Base-by-base conservation (phyloP, 768 basidiomycete genomes). In the Tricholoma sp. region DNA sequence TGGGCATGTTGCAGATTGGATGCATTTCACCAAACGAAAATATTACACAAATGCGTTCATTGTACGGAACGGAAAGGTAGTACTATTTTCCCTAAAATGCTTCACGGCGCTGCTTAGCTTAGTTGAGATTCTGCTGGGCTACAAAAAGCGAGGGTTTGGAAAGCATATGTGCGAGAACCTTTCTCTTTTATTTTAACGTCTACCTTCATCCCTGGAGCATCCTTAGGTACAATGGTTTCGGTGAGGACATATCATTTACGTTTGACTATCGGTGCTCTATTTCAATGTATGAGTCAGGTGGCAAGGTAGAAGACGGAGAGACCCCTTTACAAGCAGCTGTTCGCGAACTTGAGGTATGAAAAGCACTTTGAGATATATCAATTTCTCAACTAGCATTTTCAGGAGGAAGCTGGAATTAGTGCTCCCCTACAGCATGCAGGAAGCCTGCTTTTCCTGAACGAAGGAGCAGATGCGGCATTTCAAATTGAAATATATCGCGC, bases 341-440 rank as follows among this genome's bases (percentile, higher is more conserved):
- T n/a, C 84, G 93, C n/a, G 93, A 86, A 65, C 76, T 88, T 31
- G 63, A 84, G 74, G 87, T 85, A 32, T 49, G 58, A 28, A 52
- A 7, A 44, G 9, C 32, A 20, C 34, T 45, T 50, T 8, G 10
- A 39, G 18, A 5, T 24, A 1, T 32, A 17, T 39, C 34, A 10
- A 55, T 32, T 34, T 52, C 11, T 57, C 34, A 41, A n/a, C 52
- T 41, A 32, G 6, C 5, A 15, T 31, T 18, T 20, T 33, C 62
- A 93, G 92, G 93, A 94, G 76, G 93, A 94, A 73, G 80, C 90
- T 7, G 88, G 91, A 1, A 83, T 94, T 36, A 76, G 70, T 17
- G 86, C 89, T 0, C 73, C 80, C 2, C 75, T 91, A n/a, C 69
- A 75, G 50, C 80, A 85, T 49, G 81, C 76, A 41, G 90, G 90